These are phyloP conservation scores for Wickerhamomyces subpelliculosus DNA, from an alignment of 805 yeast species.

Conservation along the genomic window DNA sequence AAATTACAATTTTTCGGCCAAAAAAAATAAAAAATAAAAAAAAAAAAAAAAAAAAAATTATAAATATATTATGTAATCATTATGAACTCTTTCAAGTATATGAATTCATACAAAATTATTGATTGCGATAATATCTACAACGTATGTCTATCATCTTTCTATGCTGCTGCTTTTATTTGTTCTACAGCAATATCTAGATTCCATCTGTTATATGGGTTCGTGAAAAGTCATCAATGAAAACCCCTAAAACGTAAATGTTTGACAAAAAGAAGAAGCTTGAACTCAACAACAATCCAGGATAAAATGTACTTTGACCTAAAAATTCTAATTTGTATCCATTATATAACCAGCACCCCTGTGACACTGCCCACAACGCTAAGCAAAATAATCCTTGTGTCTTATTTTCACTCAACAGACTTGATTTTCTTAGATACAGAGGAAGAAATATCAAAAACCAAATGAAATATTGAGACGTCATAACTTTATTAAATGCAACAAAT, in stretches of 20 bases:
- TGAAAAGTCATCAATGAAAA: conserved; percentile 38
- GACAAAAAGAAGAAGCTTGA: conserved; percentile 52
- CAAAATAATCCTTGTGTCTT: conserved; percentile 34
- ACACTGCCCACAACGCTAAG: conserved; percentile 51
- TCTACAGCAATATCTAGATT: neutral
- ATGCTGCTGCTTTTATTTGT: no score
- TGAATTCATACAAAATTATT: no score
- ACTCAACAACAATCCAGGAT: conserved; percentile 48
- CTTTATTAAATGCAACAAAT: conserved; percentile 76
- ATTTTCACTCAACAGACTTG: conserved; percentile 26
- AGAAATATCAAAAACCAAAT: conserved; percentile 87
- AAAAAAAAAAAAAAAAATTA: neutral
- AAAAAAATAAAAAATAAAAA: no score
- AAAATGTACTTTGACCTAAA: conserved; percentile 59
- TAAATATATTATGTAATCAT: neutral
- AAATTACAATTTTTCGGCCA: no score
- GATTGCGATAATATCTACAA: neutral
- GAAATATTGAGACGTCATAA: conserved; percentile 91
- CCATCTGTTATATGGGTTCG: neutral
- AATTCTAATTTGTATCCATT: conserved; percentile 80
- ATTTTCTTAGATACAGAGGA: conserved; percentile 58
- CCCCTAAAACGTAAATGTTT: conserved; percentile 55
- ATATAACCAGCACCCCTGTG: conserved; percentile 75
- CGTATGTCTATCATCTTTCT: no score
- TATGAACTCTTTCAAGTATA: neutral